Base-by-base conservation (phyloP, 2,329 filamentous ascomycete genomes). In the Diplodia scrobiculata region DNA sequence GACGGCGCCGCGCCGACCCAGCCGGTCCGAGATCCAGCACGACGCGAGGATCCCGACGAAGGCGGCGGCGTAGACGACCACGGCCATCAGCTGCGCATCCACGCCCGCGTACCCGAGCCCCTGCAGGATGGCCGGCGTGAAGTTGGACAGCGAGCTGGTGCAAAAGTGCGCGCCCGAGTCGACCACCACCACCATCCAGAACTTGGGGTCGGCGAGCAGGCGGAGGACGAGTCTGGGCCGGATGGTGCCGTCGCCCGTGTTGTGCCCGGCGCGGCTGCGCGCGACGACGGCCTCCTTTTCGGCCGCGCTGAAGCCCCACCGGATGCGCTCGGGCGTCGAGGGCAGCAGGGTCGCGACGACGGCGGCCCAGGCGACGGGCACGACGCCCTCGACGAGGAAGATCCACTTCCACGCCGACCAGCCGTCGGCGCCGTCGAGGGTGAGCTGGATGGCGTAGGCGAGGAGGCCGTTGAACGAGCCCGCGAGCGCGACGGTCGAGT, bases 11-110 rank as follows among this genome's bases (percentile, higher is more conserved):
- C 51, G 51, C 29, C 62, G 59, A 2, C 54, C 53, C 3, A 69
- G n/a, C 53, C 58, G 67, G 65, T 69, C 68, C 1, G 68, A 67
- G 7, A 68, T 47, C 19, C 55, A 36, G 14, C 67, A 67, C 10
- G 53, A 68, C 9, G 51, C 36, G n/a, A 69, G 19, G 47, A 69
- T 69, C 60, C 67, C 51, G 25, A 53, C 51, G 51, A 53, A 53
- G 17, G 51, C 27, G 29, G 51, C 29, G 3, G 51, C 51, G 54
- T 69, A 69, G 14, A 69, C 65, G 60, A 69, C 63, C 7, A 68
- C 65, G 5, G 68, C 59, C 68, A 69, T 69, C 1, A 69, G 54
- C 55, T 69, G 68, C 9, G 67, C 64, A 10, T 68, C 54, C 41
- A 67, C 65, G 2, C 34, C 59, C 14, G 51, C 54, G 64, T 65